Percentiles rank a stretch among this genome's conserved stretches.
These are phyloP conservation scores for Trichoderma sp. DNA, from an alignment of 2,329 filamentous ascomycete genomes.

Conservation along the genomic window DNA sequence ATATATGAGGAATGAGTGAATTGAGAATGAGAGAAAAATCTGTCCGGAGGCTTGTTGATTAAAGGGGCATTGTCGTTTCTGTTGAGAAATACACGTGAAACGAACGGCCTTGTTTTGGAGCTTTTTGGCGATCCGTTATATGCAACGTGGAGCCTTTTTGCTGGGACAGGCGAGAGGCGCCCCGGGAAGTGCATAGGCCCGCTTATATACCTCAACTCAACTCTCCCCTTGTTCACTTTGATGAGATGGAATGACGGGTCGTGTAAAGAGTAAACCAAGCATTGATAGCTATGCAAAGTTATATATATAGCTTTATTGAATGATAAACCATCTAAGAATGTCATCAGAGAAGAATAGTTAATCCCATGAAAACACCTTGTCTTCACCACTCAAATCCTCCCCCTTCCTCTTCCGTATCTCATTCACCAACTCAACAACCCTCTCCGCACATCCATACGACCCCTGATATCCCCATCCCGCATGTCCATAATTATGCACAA, in stretches of 20 bases:
- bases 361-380: neutral
- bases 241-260: neutral
- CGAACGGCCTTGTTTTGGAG: neutral
- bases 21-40: neutral
- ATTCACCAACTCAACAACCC: slow-evolving; percentile 64
- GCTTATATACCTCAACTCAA: neutral
- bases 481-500: slow-evolving; percentile 83
- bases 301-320: neutral
- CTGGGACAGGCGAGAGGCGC: neutral
- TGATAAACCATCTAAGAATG: neutral
- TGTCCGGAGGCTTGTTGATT: neutral
- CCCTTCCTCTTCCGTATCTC: slow-evolving; percentile 47
- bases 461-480: slow-evolving; percentile 74
- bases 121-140: neutral
- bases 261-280: neutral
- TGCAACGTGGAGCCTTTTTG: slow-evolving; percentile 13
- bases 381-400: slow-evolving; percentile 22
- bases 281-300: neutral
- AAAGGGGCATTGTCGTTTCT: neutral
- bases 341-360: neutral
- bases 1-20: neutral
- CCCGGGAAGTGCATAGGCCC: slow-evolving; percentile 1
- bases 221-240: neutral
- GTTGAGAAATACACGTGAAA: neutral
- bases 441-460: slow-evolving; percentile 68